Evolutionary conservation across 2,329 filamentous ascomycete genomes (phyloP).

Genomic region (Esteya vermicola): DNA sequence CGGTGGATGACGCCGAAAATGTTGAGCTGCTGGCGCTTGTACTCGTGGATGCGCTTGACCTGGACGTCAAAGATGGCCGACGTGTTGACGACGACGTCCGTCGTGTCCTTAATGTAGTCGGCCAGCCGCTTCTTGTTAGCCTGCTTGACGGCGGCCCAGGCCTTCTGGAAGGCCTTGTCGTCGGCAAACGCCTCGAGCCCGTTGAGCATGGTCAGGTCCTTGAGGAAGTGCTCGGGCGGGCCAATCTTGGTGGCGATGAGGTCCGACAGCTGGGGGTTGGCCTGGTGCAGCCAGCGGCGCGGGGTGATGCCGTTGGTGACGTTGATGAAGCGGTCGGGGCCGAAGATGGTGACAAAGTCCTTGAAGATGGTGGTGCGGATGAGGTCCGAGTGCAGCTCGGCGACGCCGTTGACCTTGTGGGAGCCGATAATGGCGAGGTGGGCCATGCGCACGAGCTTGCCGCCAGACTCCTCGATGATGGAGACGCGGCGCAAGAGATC

Average conservation of each 20-base stretch:
- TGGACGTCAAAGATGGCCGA: conserved; percentile 87
- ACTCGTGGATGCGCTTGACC: conserved; percentile 98
- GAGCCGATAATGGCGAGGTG: conserved; percentile 90
- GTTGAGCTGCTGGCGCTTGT: conserved; percentile 98
- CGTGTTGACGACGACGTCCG: conserved; percentile 73
- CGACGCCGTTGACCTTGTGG: conserved; percentile 98
- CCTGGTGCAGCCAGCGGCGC: conserved; percentile 91
- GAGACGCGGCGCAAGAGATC: conserved; percentile 81
- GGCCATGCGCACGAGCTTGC: conserved; percentile 98
- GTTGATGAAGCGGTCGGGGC: conserved; percentile 94
- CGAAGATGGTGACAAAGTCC: conserved; percentile 91
- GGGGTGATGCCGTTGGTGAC: conserved; percentile 98
- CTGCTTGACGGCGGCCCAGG: conserved; percentile 94
- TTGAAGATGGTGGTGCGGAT: conserved; percentile 99
- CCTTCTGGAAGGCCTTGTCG: conserved; percentile 80
- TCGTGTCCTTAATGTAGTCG: conserved; percentile 75
- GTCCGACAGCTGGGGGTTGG: conserved; percentile 82
- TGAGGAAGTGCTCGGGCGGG: conserved; percentile 62
- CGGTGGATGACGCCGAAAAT: conserved; percentile 96
- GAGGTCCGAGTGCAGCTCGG: conserved; percentile 91
- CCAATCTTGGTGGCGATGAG: conserved; percentile 85
- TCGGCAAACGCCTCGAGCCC: conserved; percentile 73
- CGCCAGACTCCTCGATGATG: conserved; percentile 91
- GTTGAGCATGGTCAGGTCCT: conserved; percentile 75
- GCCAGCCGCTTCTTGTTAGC: conserved; percentile 90